Base-by-base conservation (phyloP, 768 basidiomycete species). In the Pisolithus sp. region DNA sequence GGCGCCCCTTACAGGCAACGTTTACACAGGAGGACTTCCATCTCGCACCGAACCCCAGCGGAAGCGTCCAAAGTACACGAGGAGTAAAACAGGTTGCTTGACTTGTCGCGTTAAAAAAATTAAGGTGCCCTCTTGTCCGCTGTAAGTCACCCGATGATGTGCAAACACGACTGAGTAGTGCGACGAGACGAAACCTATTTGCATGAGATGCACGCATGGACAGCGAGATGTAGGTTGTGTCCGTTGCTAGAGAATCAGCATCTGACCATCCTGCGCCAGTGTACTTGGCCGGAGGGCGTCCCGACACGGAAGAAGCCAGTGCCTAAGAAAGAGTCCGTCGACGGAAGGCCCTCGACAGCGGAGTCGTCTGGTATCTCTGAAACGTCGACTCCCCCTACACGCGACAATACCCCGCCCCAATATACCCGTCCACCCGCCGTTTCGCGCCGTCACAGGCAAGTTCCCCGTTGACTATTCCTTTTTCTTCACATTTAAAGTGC, bases 31-130 rank as follows among this genome's bases (percentile, higher is more conserved):
- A 51, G 31, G 31, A 0, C 64, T 75, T 10, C 71, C 77, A 21
- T 67, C 77, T 49, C 76, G 78, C 48, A 70, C 68, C 34, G 86
- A 75, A 23, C 61, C 74, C 15, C 75, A 75, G 60, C 79, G 89
- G 53, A 90, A 89, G 66, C 85, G 89, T 34, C 90, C 89, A 46
- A 96, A 96, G 75, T 94, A 94, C 61, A 92, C 89, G 56, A 81
- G 93, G 60, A 91, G 89, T 70, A 93, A 95, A 73, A 93, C 92
- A 1, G 93, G 93, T 21, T 97, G 93, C 66, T 72, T 95, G 65
- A 93, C 90, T 40, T 97, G 93, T 77, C 80, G 93, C 60, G 81
- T 83, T 56, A 93, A 94, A 77, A 90, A 95, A 77, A 91, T 97
- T 63, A 96, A 96, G 80, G 89, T 89, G 77, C 64, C 50, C 34